Conservation (phyloP, 2,329 filamentous ascomycete genomes). For the Nothophoma quercina region DNA sequence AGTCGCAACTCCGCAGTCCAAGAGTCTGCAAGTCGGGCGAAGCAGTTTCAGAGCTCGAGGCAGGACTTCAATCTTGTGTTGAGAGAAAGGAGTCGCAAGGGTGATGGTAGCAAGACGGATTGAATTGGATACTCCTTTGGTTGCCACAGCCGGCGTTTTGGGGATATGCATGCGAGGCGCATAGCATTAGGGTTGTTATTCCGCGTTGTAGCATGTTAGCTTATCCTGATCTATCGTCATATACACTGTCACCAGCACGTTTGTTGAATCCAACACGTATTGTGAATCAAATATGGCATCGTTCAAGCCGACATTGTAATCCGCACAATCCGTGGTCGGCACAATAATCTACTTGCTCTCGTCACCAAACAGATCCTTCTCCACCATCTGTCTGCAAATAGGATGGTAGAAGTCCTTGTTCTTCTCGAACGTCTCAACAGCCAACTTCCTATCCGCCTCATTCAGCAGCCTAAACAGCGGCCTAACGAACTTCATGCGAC, state of each 20-base stretch:
- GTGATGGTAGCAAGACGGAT: constrained; percentile 39
- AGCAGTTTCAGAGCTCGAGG: constrained; percentile 44
- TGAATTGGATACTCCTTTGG: constrained; percentile 20
- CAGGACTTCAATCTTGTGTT: constrained; percentile 41
- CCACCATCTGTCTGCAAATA: constrained; percentile 81
- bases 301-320: no score
- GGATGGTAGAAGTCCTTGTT: constrained; percentile 95
- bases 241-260: no score
- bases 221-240: no score
- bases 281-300: no score
- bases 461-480: constrained; percentile 81
- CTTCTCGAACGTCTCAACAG: constrained; percentile 82
- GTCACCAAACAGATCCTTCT: constrained; percentile 75
- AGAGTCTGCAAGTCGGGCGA: constrained; percentile 2
- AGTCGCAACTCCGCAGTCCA: constrained; percentile 24
- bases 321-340: no score
- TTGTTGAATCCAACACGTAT: no score
- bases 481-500: constrained; percentile 96
- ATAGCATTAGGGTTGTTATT: not conserved
- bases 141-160: not conserved
- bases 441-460: constrained; percentile 75
- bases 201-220: not conserved
- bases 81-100: constrained; percentile 37
- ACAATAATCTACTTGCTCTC: constrained; percentile 25
- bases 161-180: not conserved